These are phyloP conservation scores for Lentinula boryana DNA, from an alignment of 768 basidiomycete species.

Conservation along the genomic window DNA sequence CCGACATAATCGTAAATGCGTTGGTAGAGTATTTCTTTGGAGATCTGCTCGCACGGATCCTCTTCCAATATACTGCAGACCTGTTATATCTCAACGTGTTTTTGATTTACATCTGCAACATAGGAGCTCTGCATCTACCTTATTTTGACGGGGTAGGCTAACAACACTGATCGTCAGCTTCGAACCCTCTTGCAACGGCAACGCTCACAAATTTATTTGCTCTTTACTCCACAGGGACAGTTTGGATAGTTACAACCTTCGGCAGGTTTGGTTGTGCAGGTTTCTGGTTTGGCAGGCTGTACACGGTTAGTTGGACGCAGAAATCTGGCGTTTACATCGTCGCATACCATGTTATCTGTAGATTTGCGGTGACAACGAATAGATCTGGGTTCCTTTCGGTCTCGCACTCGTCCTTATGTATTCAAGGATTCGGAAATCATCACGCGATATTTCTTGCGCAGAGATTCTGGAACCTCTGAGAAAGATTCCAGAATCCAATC, in stretches of 20 bases:
- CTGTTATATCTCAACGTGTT: no score
- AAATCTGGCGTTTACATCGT: neutral
- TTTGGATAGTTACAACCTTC: slow-evolving; percentile 23
- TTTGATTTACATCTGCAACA: no score
- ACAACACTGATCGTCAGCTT: neutral
- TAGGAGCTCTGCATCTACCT: no score
- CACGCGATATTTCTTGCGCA: neutral
- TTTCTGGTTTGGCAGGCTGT: slow-evolving; percentile 1
- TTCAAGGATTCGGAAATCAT: neutral
- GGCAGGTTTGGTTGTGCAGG: slow-evolving; percentile 7
- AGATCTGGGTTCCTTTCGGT: neutral
- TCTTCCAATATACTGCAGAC: no score
- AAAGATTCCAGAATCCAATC: neutral
- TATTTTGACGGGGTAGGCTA: no score
- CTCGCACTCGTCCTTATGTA: neutral
- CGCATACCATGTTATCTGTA: neutral
- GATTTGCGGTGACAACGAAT: neutral
- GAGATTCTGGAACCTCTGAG: neutral
- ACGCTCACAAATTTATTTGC: slow-evolving; percentile 14
- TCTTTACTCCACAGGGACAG: slow-evolving; percentile 30
- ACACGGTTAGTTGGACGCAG: neutral
- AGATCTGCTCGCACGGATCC: no score
- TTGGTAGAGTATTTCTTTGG: no score
- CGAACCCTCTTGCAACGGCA: neutral
- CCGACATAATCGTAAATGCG: no score